Conservation (phyloP, 2,329 filamentous ascomycete species). For the Arthrobotrys sinensis region DNA sequence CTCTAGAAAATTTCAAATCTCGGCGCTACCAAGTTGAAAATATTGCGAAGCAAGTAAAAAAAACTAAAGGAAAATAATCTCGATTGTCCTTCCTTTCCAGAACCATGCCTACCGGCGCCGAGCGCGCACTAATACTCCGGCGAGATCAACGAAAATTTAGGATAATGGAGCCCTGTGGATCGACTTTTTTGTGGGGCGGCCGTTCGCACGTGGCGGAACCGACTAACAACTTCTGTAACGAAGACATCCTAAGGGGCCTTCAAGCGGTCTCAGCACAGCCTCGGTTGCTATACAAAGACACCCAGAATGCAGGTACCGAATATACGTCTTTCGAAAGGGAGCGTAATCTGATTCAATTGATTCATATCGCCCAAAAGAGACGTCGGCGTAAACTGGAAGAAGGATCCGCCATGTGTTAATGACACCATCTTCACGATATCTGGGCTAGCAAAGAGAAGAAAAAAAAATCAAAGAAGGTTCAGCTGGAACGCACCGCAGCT, state of each 20-base stretch:
- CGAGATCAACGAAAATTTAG: neutral
- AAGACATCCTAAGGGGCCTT: neutral
- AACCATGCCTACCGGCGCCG: neutral
- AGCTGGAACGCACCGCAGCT: neutral
- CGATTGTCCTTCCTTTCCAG: slow-evolving; percentile 1
- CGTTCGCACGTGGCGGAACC: slow-evolving; percentile 20
- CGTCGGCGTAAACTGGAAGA: slow-evolving; percentile 4
- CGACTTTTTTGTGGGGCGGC: slow-evolving; percentile 1
- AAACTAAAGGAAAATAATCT: neutral
- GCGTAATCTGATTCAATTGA: slow-evolving; percentile 36
- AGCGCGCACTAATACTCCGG: slow-evolving; percentile 3
- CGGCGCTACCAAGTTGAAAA: neutral
- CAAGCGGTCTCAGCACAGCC: slow-evolving; percentile 39
- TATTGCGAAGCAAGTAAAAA: neutral
- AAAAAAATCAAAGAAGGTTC: neutral
- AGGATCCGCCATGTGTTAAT: slow-evolving; percentile 12
- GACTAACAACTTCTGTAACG: slow-evolving; percentile 9
- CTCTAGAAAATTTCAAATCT: slow-evolving; percentile 1
- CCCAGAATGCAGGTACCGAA: slow-evolving; percentile 32
- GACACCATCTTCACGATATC: slow-evolving; percentile 14
- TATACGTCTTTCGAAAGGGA: neutral
- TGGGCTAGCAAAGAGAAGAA: neutral
- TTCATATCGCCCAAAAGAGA: slow-evolving; percentile 11
- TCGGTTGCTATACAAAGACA: slow-evolving; percentile 15
- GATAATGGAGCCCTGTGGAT: neutral